Evolutionary conservation across 331 rosid genomes (phyloP), one percentile per base, ranked within the genome.

Genomic region (Spiraea crenata): DNA sequence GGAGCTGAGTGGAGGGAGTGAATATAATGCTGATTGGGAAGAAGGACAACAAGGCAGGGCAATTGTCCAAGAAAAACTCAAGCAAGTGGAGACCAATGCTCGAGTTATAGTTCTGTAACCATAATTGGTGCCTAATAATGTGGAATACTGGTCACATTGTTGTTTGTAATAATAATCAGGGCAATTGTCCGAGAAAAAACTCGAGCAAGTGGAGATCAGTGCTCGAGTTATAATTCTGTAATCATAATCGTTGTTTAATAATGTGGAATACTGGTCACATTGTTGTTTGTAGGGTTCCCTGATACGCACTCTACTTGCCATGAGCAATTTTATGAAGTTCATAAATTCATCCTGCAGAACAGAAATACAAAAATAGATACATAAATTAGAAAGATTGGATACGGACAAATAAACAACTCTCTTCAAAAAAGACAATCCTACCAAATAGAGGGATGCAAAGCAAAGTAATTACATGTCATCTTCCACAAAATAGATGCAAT

Each of bases 401-500:
- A 74, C 42, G 5, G 47, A 37, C 15, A 42, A 51, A 61, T 67
- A 70, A 56, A 52, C 38, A 70, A 59, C 68, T 40, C 17, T 7
- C 47, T 20, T 62, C 34, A 11, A 58, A 79, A 7, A 38, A n/a
- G n/a, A 17, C 49, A 77, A 46, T 9, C 63, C 70, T 81, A 95
- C 99, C 98, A 95, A 85, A 70, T 85, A 74, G 48, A 85, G 80
- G 34, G 99, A 91, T 76, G 98, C 98, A 86, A 95, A 95, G 69
- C 89, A 88, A 65, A 95, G 85, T 86, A 95, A 87, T 71, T 95
- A 98, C 99, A 91, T 86, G 72, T 96, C 96, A 84, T 95, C 99
- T 83, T 91, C 99, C 74, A 95, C 88, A 91, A 91, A 95, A 87
- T 91, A 98, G 99, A 96, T 96, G 91, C 83, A 57, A 85, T 80